Evolutionary conservation across 129 eudicot genomes (phyloP).

Genomic region (Lonicera japonica): DNA sequence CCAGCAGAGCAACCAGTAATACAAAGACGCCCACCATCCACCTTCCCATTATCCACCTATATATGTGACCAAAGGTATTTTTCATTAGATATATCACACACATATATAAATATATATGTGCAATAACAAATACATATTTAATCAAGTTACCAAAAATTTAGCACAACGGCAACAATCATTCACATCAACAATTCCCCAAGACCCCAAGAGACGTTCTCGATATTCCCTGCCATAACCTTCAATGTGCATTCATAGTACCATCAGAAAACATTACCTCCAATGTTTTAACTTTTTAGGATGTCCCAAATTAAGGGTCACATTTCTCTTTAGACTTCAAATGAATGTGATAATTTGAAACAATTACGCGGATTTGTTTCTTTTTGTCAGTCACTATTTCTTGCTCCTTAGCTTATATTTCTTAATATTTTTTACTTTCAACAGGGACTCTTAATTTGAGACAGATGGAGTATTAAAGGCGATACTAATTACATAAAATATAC

Average conservation of each 20-base stretch:
- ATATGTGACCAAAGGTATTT: slow-evolving; percentile 2
- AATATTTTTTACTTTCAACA: no score
- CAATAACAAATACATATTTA: not conserved
- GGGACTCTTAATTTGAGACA: no score
- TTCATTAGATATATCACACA: not conserved
- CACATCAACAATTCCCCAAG: slow-evolving; percentile 48
- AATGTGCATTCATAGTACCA: slow-evolving; percentile 6
- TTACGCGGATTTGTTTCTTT: no score
- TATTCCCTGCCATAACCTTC: slow-evolving; percentile 53
- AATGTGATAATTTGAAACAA: no score
- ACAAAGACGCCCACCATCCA: slow-evolving; percentile 37
- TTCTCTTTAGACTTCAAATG: no score
- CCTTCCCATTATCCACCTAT: slow-evolving; percentile 40
- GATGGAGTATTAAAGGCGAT: no score
- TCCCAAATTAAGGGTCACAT: no score
- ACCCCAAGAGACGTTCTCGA: slow-evolving; percentile 41
- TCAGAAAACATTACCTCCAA: not conserved
- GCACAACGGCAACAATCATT: slow-evolving; percentile 43
- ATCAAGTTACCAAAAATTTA: slow-evolving; percentile 24
- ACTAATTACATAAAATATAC: not conserved
- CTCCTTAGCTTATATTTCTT: not conserved
- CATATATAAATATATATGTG: not conserved
- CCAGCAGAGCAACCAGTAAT: slow-evolving; percentile 54
- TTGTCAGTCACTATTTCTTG: no score
- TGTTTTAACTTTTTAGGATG: no score